phyloP scores from a whole-genome alignment of 2,329 filamentous ascomycete species.

The Colletotrichum aenigma region DNA sequence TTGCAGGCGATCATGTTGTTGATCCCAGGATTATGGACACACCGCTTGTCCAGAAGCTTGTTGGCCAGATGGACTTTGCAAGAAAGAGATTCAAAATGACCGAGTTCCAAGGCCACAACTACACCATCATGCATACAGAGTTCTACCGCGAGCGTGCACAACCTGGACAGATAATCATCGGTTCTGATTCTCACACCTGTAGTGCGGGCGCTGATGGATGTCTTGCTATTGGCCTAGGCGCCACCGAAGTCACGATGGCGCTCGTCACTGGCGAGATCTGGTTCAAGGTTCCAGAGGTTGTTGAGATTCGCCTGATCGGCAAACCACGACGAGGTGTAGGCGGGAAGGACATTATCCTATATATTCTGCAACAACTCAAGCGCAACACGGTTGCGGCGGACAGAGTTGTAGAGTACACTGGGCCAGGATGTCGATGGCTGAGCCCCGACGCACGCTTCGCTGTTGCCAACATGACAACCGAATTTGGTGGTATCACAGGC shows the following conservation, averaged over 20 bases:
- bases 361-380: constrained; percentile 39
- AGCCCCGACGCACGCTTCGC: constrained; percentile 42
- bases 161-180: constrained; percentile 41
- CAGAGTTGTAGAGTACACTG: constrained; percentile 41
- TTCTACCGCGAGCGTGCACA: constrained; percentile 40
- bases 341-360: constrained; percentile 43
- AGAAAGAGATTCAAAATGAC: constrained; percentile 14
- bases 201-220: constrained; percentile 38
- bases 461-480: constrained; percentile 38
- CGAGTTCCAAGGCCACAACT: constrained; percentile 37
- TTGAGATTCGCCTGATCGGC: constrained; percentile 36
- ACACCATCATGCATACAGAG: constrained; percentile 44
- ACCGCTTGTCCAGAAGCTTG: constrained; percentile 4
- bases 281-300: constrained; percentile 41
- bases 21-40: constrained; percentile 35
- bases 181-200: constrained; percentile 43
- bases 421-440: constrained; percentile 33
- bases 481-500: constrained; percentile 48
- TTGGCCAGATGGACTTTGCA: constrained; percentile 1
- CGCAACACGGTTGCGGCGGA: constrained; percentile 43
- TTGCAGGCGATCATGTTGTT: constrained; percentile 52
- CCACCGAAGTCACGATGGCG: constrained; percentile 40
- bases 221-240: constrained; percentile 40
- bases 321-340: constrained; percentile 34
- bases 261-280: constrained; percentile 42